phyloP scores from a whole-genome alignment of 2,329 filamentous ascomycete genomes.

The Fusarium ramigenum region DNA sequence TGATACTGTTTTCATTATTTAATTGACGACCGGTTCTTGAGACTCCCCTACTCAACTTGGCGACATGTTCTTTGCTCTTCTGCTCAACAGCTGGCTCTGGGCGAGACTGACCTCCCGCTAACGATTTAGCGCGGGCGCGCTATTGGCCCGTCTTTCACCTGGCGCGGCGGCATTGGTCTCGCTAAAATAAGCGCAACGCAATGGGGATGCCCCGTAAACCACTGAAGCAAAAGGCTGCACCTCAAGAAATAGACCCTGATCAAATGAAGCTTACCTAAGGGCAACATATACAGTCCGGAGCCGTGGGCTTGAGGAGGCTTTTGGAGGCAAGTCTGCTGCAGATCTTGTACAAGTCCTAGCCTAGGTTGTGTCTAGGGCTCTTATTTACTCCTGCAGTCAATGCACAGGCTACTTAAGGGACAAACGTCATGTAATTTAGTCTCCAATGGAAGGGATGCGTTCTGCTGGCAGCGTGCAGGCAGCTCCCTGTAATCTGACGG shows the following conservation, averaged over 20 bases:
- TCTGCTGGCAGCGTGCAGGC: not conserved
- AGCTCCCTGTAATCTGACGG: not conserved
- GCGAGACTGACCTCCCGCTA: not conserved
- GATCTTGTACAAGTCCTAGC: accelerated
- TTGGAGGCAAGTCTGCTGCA: not conserved
- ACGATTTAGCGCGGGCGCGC: not conserved
- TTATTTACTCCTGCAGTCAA: not conserved
- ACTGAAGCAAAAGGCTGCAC: not conserved
- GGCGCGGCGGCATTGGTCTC: not conserved
- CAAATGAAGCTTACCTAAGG: not conserved
- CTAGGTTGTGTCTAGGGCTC: not conserved
- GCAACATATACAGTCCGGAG: not conserved
- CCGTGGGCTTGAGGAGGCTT: not conserved
- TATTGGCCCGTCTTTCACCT: not conserved
- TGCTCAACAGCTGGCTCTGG: too few species aligned
- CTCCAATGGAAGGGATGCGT: not conserved
- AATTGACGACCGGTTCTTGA: not conserved
- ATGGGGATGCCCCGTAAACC: not conserved
- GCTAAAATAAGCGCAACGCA: not conserved
- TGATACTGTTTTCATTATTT: not conserved
- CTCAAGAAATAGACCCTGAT: not conserved
- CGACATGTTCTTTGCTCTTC: not conserved
- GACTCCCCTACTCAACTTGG: not conserved
- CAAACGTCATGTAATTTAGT: not conserved
- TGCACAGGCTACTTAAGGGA: not conserved